Evolutionary conservation across 441 rosid genomes (phyloP).

Genomic region (Populus hybrid): DNA sequence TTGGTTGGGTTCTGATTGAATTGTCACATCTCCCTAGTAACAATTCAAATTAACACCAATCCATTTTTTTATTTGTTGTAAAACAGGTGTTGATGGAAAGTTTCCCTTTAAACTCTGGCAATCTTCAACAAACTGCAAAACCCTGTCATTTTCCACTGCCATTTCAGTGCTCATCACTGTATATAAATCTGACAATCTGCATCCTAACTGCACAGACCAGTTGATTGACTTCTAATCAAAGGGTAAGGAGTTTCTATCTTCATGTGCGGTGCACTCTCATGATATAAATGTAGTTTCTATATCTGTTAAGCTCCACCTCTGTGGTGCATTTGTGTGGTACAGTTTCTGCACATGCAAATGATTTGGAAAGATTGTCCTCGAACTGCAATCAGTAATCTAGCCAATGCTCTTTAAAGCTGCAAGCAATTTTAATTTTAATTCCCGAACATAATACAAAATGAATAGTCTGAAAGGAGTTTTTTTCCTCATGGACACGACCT

Average conservation of each 20-base stretch:
- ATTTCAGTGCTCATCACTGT: conserved; percentile 5
- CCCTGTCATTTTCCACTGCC: conserved; percentile 17
- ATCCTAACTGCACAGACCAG: conserved; percentile 16
- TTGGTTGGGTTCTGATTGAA: not conserved
- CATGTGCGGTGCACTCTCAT: not conserved
- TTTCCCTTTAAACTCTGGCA: conserved; percentile 20
- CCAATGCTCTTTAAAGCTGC: not conserved
- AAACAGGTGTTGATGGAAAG: conserved; percentile 9
- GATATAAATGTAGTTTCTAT: conserved; percentile 8
- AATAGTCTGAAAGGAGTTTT: not conserved
- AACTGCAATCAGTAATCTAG: not conserved
- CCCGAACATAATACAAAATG: not conserved
- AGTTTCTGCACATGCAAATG: too few species aligned
- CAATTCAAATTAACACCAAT: not conserved
- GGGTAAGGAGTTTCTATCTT: conserved; percentile 5
- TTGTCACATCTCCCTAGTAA: not conserved
- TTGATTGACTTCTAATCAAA: conserved; percentile 42
- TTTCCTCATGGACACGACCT: not conserved
- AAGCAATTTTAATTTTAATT: not conserved
- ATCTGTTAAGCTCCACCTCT: not conserved
- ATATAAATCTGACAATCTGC: conserved; percentile 11
- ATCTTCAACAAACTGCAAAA: conserved; percentile 22
- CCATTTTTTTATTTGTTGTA: not conserved
- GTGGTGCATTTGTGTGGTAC: not conserved
- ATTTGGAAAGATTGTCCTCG: too few species aligned